These are phyloP conservation scores for Neonectria magnoliae DNA, from an alignment of 2,329 filamentous ascomycete genomes.

Conservation along the genomic window DNA sequence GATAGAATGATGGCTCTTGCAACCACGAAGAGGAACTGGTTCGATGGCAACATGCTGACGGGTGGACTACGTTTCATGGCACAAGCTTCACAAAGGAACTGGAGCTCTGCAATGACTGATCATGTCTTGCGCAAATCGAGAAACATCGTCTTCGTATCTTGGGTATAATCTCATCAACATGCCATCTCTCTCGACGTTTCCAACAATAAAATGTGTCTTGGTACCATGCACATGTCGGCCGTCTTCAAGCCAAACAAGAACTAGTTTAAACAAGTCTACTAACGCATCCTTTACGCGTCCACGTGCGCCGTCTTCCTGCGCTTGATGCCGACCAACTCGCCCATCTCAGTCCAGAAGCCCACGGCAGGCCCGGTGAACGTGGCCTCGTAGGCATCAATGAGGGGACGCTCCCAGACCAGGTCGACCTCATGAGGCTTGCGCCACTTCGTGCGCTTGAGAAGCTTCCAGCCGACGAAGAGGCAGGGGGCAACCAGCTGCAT, in stretches of 20 bases:
- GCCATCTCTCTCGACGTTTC: conserved; percentile 19
- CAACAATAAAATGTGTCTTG: conserved; percentile 6
- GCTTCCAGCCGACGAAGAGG: conserved; percentile 70
- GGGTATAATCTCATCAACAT: conserved; percentile 40
- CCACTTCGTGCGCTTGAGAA: conserved; percentile 67
- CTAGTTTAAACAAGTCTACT: neutral
- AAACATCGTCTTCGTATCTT: conserved; percentile 29
- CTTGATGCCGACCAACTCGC: conserved; percentile 35
- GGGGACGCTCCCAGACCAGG: conserved; percentile 68
- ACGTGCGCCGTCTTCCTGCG: conserved; percentile 17
- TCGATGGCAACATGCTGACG: neutral
- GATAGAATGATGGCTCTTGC: neutral
- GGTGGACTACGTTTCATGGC: neutral
- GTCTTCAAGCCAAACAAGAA: conserved; percentile 5
- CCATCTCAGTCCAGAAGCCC: conserved; percentile 66
- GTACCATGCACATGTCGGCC: neutral
- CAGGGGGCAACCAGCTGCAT: conserved; percentile 65
- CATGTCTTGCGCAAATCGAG: conserved; percentile 6
- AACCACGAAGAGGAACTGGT: neutral
- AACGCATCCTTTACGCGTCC: conserved; percentile 11
- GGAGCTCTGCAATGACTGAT: neutral
- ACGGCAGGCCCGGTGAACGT: conserved; percentile 59
- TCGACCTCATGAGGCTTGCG: conserved; percentile 65
- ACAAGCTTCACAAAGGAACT: neutral
- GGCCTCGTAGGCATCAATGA: conserved; percentile 67